These are phyloP conservation scores for Debaryomyces udenii DNA, from an alignment of 1,139 yeast genomes.

Conservation along the genomic window DNA sequence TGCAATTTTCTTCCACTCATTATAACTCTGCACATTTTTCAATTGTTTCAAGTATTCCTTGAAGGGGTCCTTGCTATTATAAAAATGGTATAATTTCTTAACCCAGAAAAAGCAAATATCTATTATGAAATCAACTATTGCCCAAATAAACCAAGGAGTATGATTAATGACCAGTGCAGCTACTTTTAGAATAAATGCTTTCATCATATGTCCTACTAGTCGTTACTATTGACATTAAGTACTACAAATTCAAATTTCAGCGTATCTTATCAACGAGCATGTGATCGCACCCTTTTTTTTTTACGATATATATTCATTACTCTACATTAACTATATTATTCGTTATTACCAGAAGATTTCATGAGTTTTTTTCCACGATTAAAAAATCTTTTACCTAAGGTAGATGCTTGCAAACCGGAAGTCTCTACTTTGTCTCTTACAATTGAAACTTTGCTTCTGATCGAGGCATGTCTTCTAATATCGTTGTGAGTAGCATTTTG, in stretches of 20 bases:
- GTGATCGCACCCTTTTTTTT: constrained; percentile 2
- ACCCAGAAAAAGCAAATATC: constrained; percentile 68
- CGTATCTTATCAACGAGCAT: constrained; percentile 6
- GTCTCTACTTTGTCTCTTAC: constrained; percentile 50
- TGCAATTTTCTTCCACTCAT: constrained; percentile 65
- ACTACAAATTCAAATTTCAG: no score
- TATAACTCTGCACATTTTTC: constrained; percentile 49
- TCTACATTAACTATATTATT: not conserved
- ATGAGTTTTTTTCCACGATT: constrained; percentile 46
- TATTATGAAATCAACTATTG: constrained; percentile 55
- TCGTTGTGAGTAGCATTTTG: constrained; percentile 51
- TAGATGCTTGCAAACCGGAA: constrained; percentile 45
- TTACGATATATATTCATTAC: no score
- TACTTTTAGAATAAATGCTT: constrained; percentile 4
- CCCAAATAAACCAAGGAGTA: constrained; percentile 66
- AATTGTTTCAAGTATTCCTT: constrained; percentile 43
- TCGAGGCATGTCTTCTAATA: constrained; percentile 44
- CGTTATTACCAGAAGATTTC: constrained; percentile 21
- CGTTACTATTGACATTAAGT: no score
- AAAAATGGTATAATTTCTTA: constrained; percentile 38
- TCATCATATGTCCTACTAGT: not conserved
- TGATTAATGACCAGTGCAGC: constrained; percentile 37
- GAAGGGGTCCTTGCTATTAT: constrained; percentile 43
- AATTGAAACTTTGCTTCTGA: constrained; percentile 45
- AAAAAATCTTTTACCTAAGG: constrained; percentile 47